These are phyloP conservation scores for Curvularia eragrostidis DNA, from an alignment of 2,329 filamentous ascomycete species.

Conservation along the genomic window DNA sequence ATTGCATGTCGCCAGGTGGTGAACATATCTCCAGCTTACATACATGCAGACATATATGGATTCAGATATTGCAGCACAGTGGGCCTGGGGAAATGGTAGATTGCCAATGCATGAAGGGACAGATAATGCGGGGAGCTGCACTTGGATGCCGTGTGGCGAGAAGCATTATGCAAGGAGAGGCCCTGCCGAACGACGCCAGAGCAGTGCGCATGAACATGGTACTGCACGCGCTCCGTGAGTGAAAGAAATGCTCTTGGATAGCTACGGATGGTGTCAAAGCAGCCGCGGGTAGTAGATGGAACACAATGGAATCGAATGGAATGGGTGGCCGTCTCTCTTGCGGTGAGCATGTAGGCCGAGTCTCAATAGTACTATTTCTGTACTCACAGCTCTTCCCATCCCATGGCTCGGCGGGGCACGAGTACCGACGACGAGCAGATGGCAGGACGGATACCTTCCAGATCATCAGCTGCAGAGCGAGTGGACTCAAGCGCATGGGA, in stretches of 20 bases:
- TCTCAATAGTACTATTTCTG: not conserved
- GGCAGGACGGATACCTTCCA: not conserved
- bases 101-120: not conserved
- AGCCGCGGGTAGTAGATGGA: not conserved
- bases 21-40: not conserved
- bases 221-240: not conserved
- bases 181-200: not conserved
- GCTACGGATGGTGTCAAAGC: not conserved
- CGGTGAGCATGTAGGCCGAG: not conserved
- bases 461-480: not conserved
- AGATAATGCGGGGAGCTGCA: not conserved
- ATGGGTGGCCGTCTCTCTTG: not conserved
- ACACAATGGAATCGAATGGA: not conserved
- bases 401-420: not conserved
- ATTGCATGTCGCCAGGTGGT: not conserved
- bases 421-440: not conserved
- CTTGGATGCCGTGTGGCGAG: not conserved
- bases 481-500: not conserved
- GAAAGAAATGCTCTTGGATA: not conserved
- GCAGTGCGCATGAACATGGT: not conserved
- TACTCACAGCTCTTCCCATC: not conserved
- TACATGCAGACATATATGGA: not conserved
- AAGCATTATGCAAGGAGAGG: constrained; percentile 2
- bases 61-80: not conserved
- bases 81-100: not conserved